Evolutionary conservation across 2,329 filamentous ascomycete species (phyloP), one percentile per base, ranked within the genome.

Genomic region (Trichoderma aggressivum): DNA sequence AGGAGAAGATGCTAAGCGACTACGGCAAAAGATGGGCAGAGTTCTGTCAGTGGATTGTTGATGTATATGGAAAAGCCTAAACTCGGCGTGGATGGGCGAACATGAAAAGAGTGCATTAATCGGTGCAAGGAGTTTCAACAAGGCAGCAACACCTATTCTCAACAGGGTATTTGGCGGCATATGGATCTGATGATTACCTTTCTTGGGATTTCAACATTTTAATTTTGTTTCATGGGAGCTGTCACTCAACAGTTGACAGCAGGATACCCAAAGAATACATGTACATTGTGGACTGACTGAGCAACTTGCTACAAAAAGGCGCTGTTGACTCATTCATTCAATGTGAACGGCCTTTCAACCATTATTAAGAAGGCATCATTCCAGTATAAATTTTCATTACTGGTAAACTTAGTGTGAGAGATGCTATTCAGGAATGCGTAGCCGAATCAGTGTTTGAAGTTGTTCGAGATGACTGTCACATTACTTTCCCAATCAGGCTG

Each of bases 1-100:
- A 59, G 8, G 56, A 59, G 7, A 24, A 67, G 1, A 26, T 67
- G 64, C 36, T 59, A 1, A 59, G 36, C 24, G 53, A 59, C 12
- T 67, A 58, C 7, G 18, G 8, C 5, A 2, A 59, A 7, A 59
- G 39, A 47, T 67, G 64, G 64, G 43, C n/a, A 14, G 32, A 67
- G 10, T 67, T 67, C 18, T 67, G 64, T 47, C 34, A 67, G 32
- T 67, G 64, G 64, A 67, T 67, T 47, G 26, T 59, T 24, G 34
- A 47, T 10, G 8, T 16, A 5, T 39, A 56, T 2, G 47, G 16
- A 26, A 28, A 43, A 24, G 34, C 11, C 4, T 32, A 67, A 26
- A 12, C 5, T 26, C 5, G 39, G 14, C 18, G 1, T 4, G 7
- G 21, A 18, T 24, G 21, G 16, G 12, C 21, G 24, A n/a, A 6